Evolutionary conservation across 176 grass and related monocot species (phyloP), one percentile per base, ranked within the genome.

Genomic region (Musa beccarii): DNA sequence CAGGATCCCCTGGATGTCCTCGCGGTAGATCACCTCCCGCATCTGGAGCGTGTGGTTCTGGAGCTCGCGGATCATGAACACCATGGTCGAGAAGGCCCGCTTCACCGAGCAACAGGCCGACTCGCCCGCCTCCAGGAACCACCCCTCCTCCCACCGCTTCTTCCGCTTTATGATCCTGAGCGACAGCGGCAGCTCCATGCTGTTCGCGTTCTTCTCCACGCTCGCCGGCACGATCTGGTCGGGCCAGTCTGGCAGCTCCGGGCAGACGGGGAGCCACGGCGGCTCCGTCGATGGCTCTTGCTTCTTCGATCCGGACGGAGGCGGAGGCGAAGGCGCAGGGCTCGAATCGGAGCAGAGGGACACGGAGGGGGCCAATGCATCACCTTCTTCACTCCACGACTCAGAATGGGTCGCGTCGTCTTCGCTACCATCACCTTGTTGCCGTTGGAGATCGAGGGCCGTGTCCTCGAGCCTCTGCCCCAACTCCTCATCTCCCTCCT

Each of bases 31-130:
- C 43, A 24, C 52, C 5, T 54, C 43, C 10, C 15, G 52, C 71
- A 53, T 20, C 2, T 55, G 50, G 8, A 73, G 71, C 43, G 71
- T 51, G 51, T 54, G 22, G 12, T 50, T 73, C 20, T 73, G 52
- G 17, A 73, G 71, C 71, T 73, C 71, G 51, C 21, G 71, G 71
- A 73, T 24, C 43, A 73, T 73, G 52, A 73, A 73, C 71, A 73
- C 71, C 71, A 55, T 73, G 71, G 71, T 54, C 11, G 71, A 73
- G 71, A 73, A 73, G 51, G 70, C 70, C 20, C 49, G 34, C 70
- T 72, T 72, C 70, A 72, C 51, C 49, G 70, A 72, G 70, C 71
- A 73, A 52, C 71, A 54, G 3, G 71, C 52, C 50, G 71, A 29
- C 66, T 68, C 66, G 24, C 66, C 26, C 9, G 66, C 52, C 71